These are phyloP conservation scores for Lentithecium fluviatile DNA, from an alignment of 495 filamentous ascomycete genomes.

Conservation along the genomic window DNA sequence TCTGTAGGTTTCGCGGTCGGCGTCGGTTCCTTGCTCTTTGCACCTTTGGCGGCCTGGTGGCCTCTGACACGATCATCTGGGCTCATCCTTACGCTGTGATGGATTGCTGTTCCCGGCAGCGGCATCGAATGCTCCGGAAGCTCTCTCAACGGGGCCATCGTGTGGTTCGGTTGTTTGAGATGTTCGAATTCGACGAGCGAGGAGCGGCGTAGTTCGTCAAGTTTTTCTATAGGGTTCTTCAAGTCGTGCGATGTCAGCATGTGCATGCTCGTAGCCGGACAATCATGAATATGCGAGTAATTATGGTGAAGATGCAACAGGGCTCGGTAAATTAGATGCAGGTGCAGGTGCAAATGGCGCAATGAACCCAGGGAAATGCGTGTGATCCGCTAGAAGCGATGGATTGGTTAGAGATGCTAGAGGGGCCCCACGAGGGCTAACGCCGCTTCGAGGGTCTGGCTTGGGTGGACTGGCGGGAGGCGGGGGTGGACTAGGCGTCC, in stretches of 20 bases:
- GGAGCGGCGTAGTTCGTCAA: conserved; percentile 39
- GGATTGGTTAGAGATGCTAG: conserved; percentile 35
- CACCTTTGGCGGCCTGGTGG: conserved; percentile 1
- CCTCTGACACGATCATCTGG: not conserved
- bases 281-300: not conserved
- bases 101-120: not conserved
- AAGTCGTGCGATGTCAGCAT: conserved; percentile 23
- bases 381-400: conserved; percentile 5
- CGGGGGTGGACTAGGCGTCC: not conserved
- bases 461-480: conserved; percentile 1
- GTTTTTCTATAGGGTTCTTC: conserved; percentile 36
- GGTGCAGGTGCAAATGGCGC: conserved; percentile 7
- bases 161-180: conserved; percentile 23
- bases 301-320: conserved; percentile 14
- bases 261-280: conserved; percentile 9
- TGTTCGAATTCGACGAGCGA: conserved; percentile 39
- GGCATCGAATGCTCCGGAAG: conserved; percentile 33
- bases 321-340: not conserved
- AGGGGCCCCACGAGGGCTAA: conserved; percentile 33
- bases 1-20: not conserved
- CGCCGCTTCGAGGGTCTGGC: not conserved
- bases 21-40: not conserved
- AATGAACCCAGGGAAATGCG: conserved; percentile 11
- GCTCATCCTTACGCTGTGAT: conserved; percentile 7
- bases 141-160: conserved; percentile 21